phyloP scores from a whole-genome alignment of 164 flowering plant species.

The Santalum album region DNA sequence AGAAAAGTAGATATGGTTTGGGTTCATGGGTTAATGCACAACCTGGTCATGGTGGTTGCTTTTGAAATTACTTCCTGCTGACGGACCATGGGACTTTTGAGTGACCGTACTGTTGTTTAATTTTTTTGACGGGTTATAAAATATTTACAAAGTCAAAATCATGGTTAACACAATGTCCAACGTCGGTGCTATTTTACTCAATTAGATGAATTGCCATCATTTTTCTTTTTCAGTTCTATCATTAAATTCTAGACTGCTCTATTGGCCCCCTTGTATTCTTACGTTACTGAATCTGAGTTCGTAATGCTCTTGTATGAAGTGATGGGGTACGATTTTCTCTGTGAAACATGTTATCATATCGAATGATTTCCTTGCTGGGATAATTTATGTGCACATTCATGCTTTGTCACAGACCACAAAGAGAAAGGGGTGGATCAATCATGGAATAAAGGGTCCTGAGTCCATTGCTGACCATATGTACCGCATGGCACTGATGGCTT shows the following conservation, averaged over 20 bases:
- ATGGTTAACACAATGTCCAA: too few species aligned
- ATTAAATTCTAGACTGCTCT: too few species aligned
- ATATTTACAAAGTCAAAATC: too few species aligned
- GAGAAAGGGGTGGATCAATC: constrained; percentile 93
- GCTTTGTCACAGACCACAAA: constrained; percentile 54
- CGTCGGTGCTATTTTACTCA: too few species aligned
- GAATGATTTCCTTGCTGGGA: background rate
- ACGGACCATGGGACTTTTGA: too few species aligned
- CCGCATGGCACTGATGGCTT: constrained; percentile 90
- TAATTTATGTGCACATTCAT: background rate
- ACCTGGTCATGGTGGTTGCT: background rate
- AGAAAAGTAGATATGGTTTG: background rate
- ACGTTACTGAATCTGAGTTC: constrained; percentile 8
- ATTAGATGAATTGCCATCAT: too few species aligned
- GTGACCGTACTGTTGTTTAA: too few species aligned
- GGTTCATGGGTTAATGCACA: background rate
- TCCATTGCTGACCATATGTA: constrained; percentile 99
- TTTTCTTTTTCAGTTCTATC: background rate
- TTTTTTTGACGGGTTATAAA: too few species aligned
- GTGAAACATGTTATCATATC: background rate
- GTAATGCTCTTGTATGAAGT: background rate
- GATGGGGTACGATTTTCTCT: background rate
- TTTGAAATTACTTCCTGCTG: too few species aligned
- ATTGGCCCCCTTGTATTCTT: background rate
- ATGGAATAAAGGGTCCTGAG: constrained; percentile 86